Base-by-base conservation (phyloP, 805 yeast genomes). In the Yarrowia osloensis region DNA sequence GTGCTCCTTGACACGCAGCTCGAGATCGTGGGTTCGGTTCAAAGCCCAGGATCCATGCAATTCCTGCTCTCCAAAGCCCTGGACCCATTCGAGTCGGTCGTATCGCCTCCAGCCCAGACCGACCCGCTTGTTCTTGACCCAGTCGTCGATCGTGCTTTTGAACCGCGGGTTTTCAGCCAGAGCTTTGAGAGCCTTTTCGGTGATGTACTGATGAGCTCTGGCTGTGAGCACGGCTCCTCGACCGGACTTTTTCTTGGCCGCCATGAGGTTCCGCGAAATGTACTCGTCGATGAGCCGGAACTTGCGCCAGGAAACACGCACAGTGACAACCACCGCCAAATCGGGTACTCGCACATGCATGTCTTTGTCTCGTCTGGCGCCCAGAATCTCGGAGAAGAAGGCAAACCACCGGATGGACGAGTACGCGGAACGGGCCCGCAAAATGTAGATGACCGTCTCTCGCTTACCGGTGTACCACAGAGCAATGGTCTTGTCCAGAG, bases 61-160 rank as follows among this genome's bases (percentile, higher is more conserved):
- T 7, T 82, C 73, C 22, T 78, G 73, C 49, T 81, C 80, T 40
- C 76, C 77, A 24, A 80, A 79, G 19, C 84, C 86, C 66, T 82
- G 76, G 11, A 84, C 72, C 91, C 91, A 88, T 71, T 91, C 95
- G 8, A 92, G 73, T 50, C 93, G 78, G 75, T 92, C 97, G 74
- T 88, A 90, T 66, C 84, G 79, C 68, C 86, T 85, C 81, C 88
- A 87, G 71, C 83, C 87, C 73, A 82, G 81, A 67, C 89, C 89
- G 73, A 74, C 80, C 69, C 74, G 72, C 19, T 52, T 37, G n/a
- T 67, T 65, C 33, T 47, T 22, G 69, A 70, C 67, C 39, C 73
- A 49, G 2, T 65, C 47, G 3, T 68, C 69, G 2, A 72, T 33
- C 1, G 46, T 24, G 6, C 63, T 55, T 29, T 47, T 61, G 40